Percentiles rank a stretch among this genome's conserved stretches.
Evolutionary conservation across 1,139 yeast genomes (phyloP).

Genomic region (Sugiyamaella paludigena): DNA sequence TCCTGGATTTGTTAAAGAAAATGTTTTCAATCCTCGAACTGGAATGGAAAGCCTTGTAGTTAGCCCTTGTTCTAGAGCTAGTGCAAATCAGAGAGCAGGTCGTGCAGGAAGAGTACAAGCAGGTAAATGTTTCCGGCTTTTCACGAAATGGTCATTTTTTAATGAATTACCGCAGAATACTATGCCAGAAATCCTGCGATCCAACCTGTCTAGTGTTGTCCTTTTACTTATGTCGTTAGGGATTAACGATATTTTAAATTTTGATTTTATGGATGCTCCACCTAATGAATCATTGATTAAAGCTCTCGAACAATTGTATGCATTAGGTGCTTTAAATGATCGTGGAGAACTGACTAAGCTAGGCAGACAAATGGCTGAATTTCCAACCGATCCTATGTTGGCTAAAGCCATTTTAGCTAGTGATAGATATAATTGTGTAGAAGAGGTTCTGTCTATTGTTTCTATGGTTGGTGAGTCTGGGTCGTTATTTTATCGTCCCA

Average conservation of each 20-base stretch:
- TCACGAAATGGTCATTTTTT: slow-evolving; percentile 80
- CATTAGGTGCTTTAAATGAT: slow-evolving; percentile 84
- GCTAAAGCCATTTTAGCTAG: slow-evolving; percentile 72
- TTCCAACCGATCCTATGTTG: slow-evolving; percentile 89
- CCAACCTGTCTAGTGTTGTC: slow-evolving; percentile 75
- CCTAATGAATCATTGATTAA: slow-evolving; percentile 67
- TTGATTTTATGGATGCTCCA: slow-evolving; percentile 89
- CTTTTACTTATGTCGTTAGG: slow-evolving; percentile 76
- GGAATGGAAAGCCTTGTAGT: slow-evolving; percentile 91
- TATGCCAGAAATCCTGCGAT: slow-evolving; percentile 83
- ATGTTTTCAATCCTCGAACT: slow-evolving; percentile 72
- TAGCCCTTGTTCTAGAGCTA: slow-evolving; percentile 86
- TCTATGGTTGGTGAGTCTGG: slow-evolving; percentile 84
- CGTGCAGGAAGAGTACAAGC: slow-evolving; percentile 98
- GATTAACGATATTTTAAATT: slow-evolving; percentile 71
- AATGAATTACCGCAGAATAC: slow-evolving; percentile 77
- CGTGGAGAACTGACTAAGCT: slow-evolving; percentile 71
- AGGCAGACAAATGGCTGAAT: slow-evolving; percentile 87
- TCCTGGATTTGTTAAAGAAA: slow-evolving; percentile 90
- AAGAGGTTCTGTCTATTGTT: slow-evolving; percentile 66
- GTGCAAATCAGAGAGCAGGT: slow-evolving; percentile 95
- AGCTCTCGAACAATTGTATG: slow-evolving; percentile 75
- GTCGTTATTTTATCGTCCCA: slow-evolving; percentile 68
- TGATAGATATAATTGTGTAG: slow-evolving; percentile 55
- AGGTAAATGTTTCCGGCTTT: slow-evolving; percentile 87